These are phyloP conservation scores for Tagetes erecta DNA, from an alignment of 129 eudicot genomes.

Conservation along the genomic window DNA sequence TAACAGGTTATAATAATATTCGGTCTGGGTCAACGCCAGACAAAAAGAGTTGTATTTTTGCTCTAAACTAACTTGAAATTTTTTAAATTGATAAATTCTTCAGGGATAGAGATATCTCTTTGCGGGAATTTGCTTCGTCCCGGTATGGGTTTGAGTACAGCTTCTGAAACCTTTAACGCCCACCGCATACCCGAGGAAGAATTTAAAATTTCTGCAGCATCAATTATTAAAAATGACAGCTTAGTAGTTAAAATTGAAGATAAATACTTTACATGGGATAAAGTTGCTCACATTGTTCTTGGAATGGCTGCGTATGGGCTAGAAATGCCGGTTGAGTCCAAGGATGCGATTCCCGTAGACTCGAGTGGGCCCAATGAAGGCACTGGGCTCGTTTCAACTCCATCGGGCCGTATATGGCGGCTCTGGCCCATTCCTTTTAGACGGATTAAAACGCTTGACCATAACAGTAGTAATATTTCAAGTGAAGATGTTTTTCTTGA, in stretches of 20 bases:
- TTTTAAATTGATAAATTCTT: conserved; percentile 1
- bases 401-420: conserved; percentile 85
- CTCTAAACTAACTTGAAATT: background rate
- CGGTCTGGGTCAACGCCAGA: too few species aligned
- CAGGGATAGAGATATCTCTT: conserved; percentile 77
- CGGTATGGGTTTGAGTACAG: conserved; percentile 79
- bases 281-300: conserved; percentile 76
- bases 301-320: conserved; percentile 77
- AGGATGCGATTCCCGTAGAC: conserved; percentile 60
- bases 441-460: conserved; percentile 66
- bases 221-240: conserved; percentile 72
- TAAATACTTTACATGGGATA: conserved; percentile 81
- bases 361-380: conserved; percentile 41
- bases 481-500: conserved; percentile 80
- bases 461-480: conserved; percentile 48
- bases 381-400: conserved; percentile 44
- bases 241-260: conserved; percentile 62
- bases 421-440: conserved; percentile 92
- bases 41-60: background rate
- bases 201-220: conserved; percentile 53
- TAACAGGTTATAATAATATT: background rate
- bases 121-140: conserved; percentile 70
- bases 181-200: conserved; percentile 68
- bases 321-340: conserved; percentile 50
- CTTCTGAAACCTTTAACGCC: conserved; percentile 60